Evolutionary conservation across 208 protist species (phyloP), one percentile per base, ranked within the genome.

Genomic region (Acanthamoeba culbertsoni): DNA sequence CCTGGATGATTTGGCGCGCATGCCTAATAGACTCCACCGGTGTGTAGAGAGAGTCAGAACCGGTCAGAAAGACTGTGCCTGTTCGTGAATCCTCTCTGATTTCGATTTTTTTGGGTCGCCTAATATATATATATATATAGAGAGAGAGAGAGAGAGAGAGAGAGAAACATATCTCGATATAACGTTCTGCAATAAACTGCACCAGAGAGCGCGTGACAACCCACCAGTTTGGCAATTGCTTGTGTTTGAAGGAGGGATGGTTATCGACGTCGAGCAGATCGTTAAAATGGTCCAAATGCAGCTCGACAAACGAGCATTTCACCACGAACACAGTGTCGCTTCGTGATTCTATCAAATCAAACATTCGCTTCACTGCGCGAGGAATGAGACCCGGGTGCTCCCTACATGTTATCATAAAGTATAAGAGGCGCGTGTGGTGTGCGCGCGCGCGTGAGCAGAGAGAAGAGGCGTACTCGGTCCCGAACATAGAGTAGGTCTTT

Each of bases 401-500:
- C 37, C 71, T n/a, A n/a, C n/a, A n/a, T n/a, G n/a, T n/a, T n/a
- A n/a, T n/a, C n/a, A n/a, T n/a, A n/a, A n/a, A n/a, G n/a, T n/a
- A n/a, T n/a, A n/a, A n/a, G n/a, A n/a, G n/a, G n/a, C n/a, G n/a
- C n/a, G n/a, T n/a, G n/a, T n/a, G n/a, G n/a, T 82, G 45, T 1
- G n/a, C 35, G n/a, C 33, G 23, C 33, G 63, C 63, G n/a, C 71
- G 28, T 53, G 26, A 53, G 43, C 23, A 75, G 23, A 45, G 2
- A 40, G 26, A 71, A 0, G 12, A 40, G 23, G 8, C 43, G 16
- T 88, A 48, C 62, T 75, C 59, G 0, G 57, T 75, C 0, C 86
- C 86, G 3, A 92, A 57, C 86, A 92, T 92, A 26, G 86, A 75
- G 86, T 92, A 42, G 4, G 86, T 92, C 86, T 92, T 92, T 23